Percentiles rank a stretch among this genome's conserved stretches.
These are phyloP conservation scores for Raffaelea albimanens DNA, from an alignment of 2,329 filamentous ascomycete genomes.

Conservation along the genomic window DNA sequence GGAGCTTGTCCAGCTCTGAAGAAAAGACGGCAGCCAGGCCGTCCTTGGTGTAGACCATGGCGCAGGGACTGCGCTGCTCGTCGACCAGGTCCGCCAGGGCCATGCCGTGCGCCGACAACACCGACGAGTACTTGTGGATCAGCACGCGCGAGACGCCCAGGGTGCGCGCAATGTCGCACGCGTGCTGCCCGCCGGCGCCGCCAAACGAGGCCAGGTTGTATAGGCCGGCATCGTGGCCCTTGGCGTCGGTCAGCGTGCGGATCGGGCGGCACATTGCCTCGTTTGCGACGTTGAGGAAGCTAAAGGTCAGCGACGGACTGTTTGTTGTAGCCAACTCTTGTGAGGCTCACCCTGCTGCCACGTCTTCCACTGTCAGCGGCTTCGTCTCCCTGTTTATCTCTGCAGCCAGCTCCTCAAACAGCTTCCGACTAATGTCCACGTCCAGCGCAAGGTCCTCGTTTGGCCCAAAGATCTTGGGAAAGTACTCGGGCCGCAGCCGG, in stretches of 20 bases:
- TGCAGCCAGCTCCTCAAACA: slow-evolving; percentile 65
- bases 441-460: slow-evolving; percentile 46
- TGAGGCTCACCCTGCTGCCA: slow-evolving; percentile 28
- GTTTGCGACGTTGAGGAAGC: slow-evolving; percentile 43
- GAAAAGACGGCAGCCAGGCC: slow-evolving; percentile 52
- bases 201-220: slow-evolving; percentile 89
- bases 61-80: slow-evolving; percentile 12
- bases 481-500: slow-evolving; percentile 44
- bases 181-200: slow-evolving; percentile 84
- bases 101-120: slow-evolving; percentile 87
- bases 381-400: slow-evolving; percentile 69
- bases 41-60: slow-evolving; percentile 55
- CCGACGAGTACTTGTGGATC: slow-evolving; percentile 76
- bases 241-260: slow-evolving; percentile 82
- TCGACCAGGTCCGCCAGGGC: slow-evolving; percentile 68
- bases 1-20: slow-evolving; percentile 62
- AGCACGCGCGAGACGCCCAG: slow-evolving; percentile 77
- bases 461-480: slow-evolving; percentile 59
- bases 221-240: slow-evolving; percentile 80
- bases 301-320: not conserved
- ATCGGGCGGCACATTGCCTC: slow-evolving; percentile 88
- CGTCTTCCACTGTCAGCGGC: slow-evolving; percentile 67
- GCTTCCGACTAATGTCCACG: slow-evolving; percentile 51
- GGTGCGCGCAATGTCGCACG: slow-evolving; percentile 75
- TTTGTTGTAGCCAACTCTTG: too few species aligned